These are phyloP conservation scores for Linum lewisii DNA, from an alignment of 345 rosid genomes.

Conservation along the genomic window DNA sequence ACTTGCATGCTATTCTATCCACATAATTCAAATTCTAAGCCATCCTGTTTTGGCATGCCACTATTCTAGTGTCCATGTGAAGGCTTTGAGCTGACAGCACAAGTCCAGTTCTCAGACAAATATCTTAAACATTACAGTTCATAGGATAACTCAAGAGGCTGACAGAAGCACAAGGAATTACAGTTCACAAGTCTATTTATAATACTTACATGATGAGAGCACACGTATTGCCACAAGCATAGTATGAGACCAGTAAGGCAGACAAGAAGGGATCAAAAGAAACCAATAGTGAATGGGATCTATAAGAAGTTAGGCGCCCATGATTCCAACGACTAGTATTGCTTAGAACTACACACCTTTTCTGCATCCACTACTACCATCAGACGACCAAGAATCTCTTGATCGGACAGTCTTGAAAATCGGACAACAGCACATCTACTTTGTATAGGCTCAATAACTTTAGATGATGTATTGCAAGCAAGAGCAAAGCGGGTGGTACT, in stretches of 20 bases:
- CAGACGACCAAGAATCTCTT: slow-evolving; percentile 87
- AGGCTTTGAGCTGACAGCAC: not conserved
- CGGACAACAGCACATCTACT: slow-evolving; percentile 96
- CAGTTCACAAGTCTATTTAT: too few species aligned
- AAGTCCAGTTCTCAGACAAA: not conserved
- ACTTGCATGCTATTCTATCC: too few species aligned
- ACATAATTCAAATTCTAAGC: too few species aligned
- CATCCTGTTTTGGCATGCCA: not conserved
- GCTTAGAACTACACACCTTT: slow-evolving; percentile 33
- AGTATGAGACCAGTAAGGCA: not conserved
- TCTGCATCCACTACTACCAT: slow-evolving; percentile 82
- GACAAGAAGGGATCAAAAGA: not conserved
- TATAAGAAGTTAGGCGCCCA: too few species aligned
- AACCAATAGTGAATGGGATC: not conserved
- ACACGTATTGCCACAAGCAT: slow-evolving; percentile 1
- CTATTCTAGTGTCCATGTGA: not conserved
- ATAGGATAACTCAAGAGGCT: not conserved
- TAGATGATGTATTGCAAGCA: slow-evolving; percentile 83
- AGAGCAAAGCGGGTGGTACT: slow-evolving; percentile 94
- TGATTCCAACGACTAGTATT: too few species aligned
- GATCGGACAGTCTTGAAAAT: slow-evolving; percentile 86
- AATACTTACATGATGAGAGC: too few species aligned
- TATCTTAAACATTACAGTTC: not conserved
- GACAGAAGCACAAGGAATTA: too few species aligned
- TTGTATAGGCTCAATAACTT: slow-evolving; percentile 95